Conservation (phyloP, 805 yeast species). For the Lipomyces spencermartinsiae region DNA sequence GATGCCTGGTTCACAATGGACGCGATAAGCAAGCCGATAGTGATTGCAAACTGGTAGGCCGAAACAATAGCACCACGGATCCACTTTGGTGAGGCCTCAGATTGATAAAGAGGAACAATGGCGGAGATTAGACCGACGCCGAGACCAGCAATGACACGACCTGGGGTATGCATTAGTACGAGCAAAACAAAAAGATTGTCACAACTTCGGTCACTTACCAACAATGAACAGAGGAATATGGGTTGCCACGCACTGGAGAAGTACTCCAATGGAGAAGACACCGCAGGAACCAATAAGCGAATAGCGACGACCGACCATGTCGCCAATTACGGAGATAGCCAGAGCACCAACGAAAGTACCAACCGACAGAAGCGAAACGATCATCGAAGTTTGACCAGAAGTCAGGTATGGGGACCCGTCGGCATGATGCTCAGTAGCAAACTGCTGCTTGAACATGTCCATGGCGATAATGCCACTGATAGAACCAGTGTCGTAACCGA, state of each 20-base stretch:
- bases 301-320: conserved; percentile 71
- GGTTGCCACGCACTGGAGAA: conserved; percentile 66
- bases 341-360: conserved; percentile 86
- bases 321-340: conserved; percentile 67
- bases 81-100: conserved; percentile 79
- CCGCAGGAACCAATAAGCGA: conserved; percentile 52
- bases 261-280: conserved; percentile 72
- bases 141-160: conserved; percentile 71
- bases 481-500: conserved; percentile 88
- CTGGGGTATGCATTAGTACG: conserved; percentile 43
- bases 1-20: conserved; percentile 51
- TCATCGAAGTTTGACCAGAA: conserved; percentile 53
- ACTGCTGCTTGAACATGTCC: conserved; percentile 43
- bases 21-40: conserved; percentile 72
- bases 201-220: neutral
- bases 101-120: conserved; percentile 77
- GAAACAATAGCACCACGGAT: conserved; percentile 80
- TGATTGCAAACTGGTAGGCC: conserved; percentile 72
- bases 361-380: conserved; percentile 78
- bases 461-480: conserved; percentile 80
- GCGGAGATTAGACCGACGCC: conserved; percentile 83
- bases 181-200: neutral
- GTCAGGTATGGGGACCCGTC: conserved; percentile 9
- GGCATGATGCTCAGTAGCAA: neutral
- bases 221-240: conserved; percentile 61